phyloP scores from a whole-genome alignment of 2,329 filamentous ascomycete genomes.

The Colletotrichum cuscutae region DNA sequence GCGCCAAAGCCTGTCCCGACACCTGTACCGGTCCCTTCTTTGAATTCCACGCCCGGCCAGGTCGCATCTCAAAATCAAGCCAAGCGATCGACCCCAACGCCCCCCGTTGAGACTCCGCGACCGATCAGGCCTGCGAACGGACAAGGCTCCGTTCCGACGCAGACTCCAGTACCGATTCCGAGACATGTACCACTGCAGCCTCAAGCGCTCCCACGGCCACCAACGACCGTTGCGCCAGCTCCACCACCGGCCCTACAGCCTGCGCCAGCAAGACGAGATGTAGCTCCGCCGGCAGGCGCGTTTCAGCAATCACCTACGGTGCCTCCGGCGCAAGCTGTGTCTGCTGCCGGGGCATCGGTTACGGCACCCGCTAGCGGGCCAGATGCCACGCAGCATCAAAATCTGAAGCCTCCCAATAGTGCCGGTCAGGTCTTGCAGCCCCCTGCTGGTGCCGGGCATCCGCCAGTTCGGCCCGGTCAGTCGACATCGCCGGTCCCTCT shows the following conservation, averaged over 20 bases:
- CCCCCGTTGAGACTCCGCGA: slow-evolving; percentile 11
- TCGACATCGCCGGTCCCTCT: slow-evolving; percentile 35
- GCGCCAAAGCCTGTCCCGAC: slow-evolving; percentile 17
- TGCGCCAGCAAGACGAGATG: slow-evolving; percentile 22
- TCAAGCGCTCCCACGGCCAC: slow-evolving; percentile 13
- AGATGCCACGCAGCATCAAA: slow-evolving; percentile 46
- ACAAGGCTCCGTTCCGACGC: slow-evolving; percentile 38
- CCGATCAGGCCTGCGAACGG: slow-evolving; percentile 37
- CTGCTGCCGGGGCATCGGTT: background rate
- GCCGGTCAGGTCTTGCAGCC: slow-evolving; percentile 49
- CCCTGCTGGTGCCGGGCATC: slow-evolving; percentile 45
- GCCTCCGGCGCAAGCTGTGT: slow-evolving; percentile 22
- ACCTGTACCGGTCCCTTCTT: slow-evolving; percentile 20
- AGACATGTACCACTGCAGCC: slow-evolving; percentile 25
- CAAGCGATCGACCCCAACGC: slow-evolving; percentile 21
- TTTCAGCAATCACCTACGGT: slow-evolving; percentile 24
- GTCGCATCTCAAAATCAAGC: slow-evolving; percentile 4
- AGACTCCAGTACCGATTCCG: slow-evolving; percentile 32
- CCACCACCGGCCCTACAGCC: slow-evolving; percentile 2
- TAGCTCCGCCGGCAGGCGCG: slow-evolving; percentile 3
- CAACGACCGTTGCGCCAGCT: background rate
- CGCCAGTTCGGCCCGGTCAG: slow-evolving; percentile 39
- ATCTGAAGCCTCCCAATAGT: slow-evolving; percentile 44
- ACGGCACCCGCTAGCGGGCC: slow-evolving; percentile 34
- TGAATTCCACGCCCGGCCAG: background rate